Conservation (phyloP, 768 basidiomycete genomes). For the Heimioporus sp. region DNA sequence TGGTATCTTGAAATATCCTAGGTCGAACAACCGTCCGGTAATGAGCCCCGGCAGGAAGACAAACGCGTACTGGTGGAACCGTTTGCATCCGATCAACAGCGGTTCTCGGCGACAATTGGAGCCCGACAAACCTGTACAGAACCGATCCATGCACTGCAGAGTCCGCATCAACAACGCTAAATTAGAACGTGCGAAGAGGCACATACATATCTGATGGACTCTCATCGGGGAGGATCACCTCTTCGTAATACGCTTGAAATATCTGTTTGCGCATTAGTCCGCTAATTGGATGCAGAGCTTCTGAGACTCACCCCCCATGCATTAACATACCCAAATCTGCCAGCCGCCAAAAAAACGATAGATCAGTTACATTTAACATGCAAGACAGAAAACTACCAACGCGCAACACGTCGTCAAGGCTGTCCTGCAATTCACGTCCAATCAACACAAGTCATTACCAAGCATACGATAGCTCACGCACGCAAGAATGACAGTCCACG, state of each 20-base stretch:
- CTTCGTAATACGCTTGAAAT: conserved; percentile 72
- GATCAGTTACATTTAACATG: neutral
- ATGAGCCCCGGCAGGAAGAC: conserved; percentile 61
- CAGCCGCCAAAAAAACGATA: neutral
- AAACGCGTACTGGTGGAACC: conserved; percentile 50
- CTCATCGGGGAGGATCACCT: conserved; percentile 43
- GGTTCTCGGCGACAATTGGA: neutral
- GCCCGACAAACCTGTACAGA: conserved; percentile 55
- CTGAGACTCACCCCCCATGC: conserved; percentile 65
- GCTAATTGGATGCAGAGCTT: neutral
- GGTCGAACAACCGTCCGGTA: conserved; percentile 69
- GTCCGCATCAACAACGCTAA: neutral
- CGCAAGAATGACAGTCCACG: conserved; percentile 31
- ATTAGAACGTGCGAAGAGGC: neutral
- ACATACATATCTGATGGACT: conserved; percentile 61
- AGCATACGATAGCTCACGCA: conserved; percentile 4
- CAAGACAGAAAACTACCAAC: conserved; percentile 22
- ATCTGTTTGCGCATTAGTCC: conserved; percentile 37
- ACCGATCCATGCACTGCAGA: conserved; percentile 72
- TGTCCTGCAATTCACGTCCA: conserved; percentile 6
- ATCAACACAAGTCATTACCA: neutral
- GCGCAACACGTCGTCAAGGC: conserved; percentile 38
- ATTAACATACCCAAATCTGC: conserved; percentile 67
- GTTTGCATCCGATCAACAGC: neutral
- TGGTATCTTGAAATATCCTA: conserved; percentile 61